Base-by-base conservation (phyloP, 1,284 basidiomycete species). In the Puccinia coronata region DNA sequence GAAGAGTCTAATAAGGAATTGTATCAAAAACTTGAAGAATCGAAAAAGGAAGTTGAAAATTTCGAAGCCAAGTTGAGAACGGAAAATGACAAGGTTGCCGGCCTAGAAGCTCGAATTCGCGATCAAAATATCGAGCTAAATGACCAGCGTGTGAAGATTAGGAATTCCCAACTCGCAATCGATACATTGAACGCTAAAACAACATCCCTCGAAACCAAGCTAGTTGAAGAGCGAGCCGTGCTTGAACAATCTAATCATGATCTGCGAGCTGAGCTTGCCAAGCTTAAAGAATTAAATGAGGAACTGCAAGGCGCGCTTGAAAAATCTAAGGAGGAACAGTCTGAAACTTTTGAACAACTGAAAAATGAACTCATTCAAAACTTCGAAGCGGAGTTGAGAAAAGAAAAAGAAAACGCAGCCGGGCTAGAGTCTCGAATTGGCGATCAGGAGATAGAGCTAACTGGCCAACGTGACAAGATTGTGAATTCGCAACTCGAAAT, bases 121-220 rank as follows among this genome's bases (percentile, higher is more conserved):
- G 11, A 71, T 12, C 47, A 55, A 55, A 49, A 71, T n/a, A 47
- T 71, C 31, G 47, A 71, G 69, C n/a, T 53, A 20, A 71, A 47
- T 0, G 69, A 49, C 16, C 69, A 36, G n/a, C 36, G 49, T 8
- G 49, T 53, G 25, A 5, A 51, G 31, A 5, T 53, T 8, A 71
- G 51, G 69, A 51, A 71, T 28, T 71, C 25, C 43, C 31, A 71
- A 39, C 18, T n/a, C 23, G 51, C 31, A 39, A 34, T 71, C 31
- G 34, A 71, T 23, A 25, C 8, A 51, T 25, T 71, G 28, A n/a
- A 34, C 1, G n/a, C 25, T 4, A 71, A 71, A 43, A 49, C 53
- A 20, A 71, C 51, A 53, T 34, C 31, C 6, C 25, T 71, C 6
- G 28, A 71, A 34, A 51, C 11, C 6, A 5, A 34, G 28, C 23